Evolutionary conservation across 2,329 filamentous ascomycete species (phyloP), one percentile per base, ranked within the genome.

Genomic region (Beauveria bassiana): DNA sequence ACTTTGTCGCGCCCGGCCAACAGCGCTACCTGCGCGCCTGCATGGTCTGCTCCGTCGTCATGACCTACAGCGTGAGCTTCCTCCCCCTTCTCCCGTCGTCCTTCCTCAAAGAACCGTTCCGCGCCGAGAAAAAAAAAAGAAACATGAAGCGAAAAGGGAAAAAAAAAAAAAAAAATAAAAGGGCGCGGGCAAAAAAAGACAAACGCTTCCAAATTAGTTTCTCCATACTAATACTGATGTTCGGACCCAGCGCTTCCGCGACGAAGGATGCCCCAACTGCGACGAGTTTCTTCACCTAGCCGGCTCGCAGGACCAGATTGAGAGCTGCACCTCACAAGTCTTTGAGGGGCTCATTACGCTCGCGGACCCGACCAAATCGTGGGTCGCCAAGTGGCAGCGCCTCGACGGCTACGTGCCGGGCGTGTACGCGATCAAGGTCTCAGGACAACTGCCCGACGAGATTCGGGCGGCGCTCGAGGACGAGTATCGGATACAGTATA

Each of bases 11-110:
- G 18, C 83, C 89, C 7, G 82, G 81, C 72, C 90, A 95, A 76
- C 86, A 89, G 78, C 90, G 93, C 76, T 87, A 90, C 73, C 84
- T 96, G 68, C 93, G 95, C 76, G 95, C 95, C 70, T 99, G 95
- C 81, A 97, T 99, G 92, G 91, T 98, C 68, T 99, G 95, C 85
- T 93, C 91, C 60, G 89, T 98, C 72, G 91, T 98, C 66, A 91
- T 93, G 81, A 88, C 90, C 64, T 86, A 88, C 70, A 82, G 81
- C 67, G 89, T 92, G 79, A 68, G 83, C 73, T 59, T 56, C 40
- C 65, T 38, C 52, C 63, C 63, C 16, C 53, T 58, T 26, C 18
- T 47, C n/a, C 28, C 53, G 18, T 2, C 26, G 12, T 38, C 34
- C 12, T 38, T 12, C 34, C 34, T 38, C 34, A 16, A 16, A 38